Percentiles rank a stretch among this genome's conserved stretches.
These are phyloP conservation scores for Sclerospora graminicola DNA, from an alignment of 352 stramenopile species.

Conservation along the genomic window DNA sequence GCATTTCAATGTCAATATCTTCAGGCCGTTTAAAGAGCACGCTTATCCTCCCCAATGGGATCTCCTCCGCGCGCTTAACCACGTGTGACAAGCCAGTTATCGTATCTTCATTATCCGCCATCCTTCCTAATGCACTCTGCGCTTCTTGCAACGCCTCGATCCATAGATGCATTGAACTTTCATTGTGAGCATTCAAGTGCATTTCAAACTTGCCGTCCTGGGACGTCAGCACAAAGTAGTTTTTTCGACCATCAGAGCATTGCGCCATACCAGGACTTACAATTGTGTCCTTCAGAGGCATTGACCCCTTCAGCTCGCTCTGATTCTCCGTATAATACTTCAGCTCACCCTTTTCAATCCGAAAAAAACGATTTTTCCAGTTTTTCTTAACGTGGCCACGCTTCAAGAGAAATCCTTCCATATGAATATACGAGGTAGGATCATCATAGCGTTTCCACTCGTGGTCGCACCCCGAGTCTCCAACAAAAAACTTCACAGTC, in stretches of 20 bases:
- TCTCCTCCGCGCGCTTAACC: conserved; percentile 68
- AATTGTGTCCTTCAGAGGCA: conserved; percentile 67
- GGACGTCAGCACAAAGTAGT: conserved; percentile 81
- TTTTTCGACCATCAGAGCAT: conserved; percentile 64
- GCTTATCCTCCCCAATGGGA: conserved; percentile 53
- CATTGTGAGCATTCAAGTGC: conserved; percentile 73
- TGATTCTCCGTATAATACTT: conserved; percentile 80
- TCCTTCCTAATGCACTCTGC: conserved; percentile 42
- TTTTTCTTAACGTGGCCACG: conserved; percentile 80
- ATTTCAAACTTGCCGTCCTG: conserved; percentile 79
- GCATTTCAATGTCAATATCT: conserved; percentile 62
- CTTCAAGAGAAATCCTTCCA: conserved; percentile 78
- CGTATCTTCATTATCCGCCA: conserved; percentile 36
- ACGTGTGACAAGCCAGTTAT: conserved; percentile 58
- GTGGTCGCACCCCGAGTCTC: conserved; percentile 54
- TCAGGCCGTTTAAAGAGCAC: conserved; percentile 48
- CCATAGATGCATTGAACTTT: conserved; percentile 80
- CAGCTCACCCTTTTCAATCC: conserved; percentile 70
- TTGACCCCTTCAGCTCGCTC: conserved; percentile 54
- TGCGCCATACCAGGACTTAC: conserved; percentile 79
- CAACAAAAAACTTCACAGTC: conserved; percentile 77
- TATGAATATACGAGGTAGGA: conserved; percentile 78
- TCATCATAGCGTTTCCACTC: conserved; percentile 84
- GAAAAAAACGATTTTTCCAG: conserved; percentile 86
- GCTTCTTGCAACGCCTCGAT: conserved; percentile 79